phyloP scores from a whole-genome alignment of 2,329 filamentous ascomycete genomes.

The Fusarium hainanense region DNA sequence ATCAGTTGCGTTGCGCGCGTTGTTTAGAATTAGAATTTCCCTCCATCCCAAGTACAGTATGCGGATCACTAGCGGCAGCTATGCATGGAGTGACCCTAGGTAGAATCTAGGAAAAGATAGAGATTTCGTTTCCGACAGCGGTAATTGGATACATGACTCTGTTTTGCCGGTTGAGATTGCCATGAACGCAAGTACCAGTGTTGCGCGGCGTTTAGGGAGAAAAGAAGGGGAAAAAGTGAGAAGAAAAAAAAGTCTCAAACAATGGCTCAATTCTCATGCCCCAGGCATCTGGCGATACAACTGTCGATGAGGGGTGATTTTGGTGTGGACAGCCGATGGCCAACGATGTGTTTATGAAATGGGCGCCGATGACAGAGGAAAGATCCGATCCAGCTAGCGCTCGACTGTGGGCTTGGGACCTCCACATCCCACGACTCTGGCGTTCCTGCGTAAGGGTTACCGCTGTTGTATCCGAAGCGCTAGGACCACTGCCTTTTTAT shows the following conservation, averaged over 20 bases:
- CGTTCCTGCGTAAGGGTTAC: conserved; percentile 49
- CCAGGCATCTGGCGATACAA: conserved; percentile 29
- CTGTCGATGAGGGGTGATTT: conserved; percentile 37
- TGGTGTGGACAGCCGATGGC: conserved; percentile 39
- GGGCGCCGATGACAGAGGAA: conserved; percentile 42
- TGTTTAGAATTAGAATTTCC: neutral
- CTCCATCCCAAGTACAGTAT: conserved; percentile 1
- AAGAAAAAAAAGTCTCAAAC: conserved; percentile 30
- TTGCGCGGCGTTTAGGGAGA: conserved; percentile 16
- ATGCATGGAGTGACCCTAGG: conserved; percentile 7
- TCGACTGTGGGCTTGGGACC: conserved; percentile 35
- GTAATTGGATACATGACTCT: conserved; percentile 25
- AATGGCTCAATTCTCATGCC: conserved; percentile 27
- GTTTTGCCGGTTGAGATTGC: conserved; percentile 23
- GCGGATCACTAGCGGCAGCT: conserved; percentile 12
- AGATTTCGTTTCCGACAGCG: conserved; percentile 20
- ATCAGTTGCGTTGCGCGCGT: conserved; percentile 10
- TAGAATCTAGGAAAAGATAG: neutral
- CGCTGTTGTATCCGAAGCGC: conserved; percentile 39
- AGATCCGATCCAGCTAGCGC: conserved; percentile 46
- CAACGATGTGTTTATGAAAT: conserved; percentile 23
- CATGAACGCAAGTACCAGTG: conserved; percentile 11
- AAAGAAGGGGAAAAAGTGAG: neutral
- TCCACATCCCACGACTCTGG: conserved; percentile 43
- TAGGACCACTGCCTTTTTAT: conserved; percentile 24